These are phyloP conservation scores for Thraustochytrium striatum DNA, from an alignment of 352 stramenopile species.

Conservation along the genomic window DNA sequence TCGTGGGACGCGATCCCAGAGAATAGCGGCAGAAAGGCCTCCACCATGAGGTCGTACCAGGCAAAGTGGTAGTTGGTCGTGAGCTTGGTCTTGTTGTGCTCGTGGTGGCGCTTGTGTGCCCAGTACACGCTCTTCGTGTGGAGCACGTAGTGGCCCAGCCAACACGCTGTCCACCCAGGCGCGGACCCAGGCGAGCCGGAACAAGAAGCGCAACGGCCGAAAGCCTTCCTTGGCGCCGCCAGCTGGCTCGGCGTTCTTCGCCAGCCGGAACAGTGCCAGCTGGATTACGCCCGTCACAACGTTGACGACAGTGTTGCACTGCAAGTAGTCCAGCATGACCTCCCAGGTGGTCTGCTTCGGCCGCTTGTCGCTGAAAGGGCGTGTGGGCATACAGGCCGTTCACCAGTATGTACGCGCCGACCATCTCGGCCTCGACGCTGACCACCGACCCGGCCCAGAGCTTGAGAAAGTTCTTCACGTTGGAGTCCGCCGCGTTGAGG, in stretches of 20 bases:
- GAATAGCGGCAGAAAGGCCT: constrained; percentile 22
- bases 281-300: neutral
- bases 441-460: neutral
- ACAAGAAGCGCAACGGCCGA: constrained; percentile 15
- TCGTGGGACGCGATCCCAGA: neutral
- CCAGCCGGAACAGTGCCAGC: neutral
- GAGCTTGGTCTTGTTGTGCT: constrained; percentile 37
- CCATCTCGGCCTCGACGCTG: constrained; percentile 1
- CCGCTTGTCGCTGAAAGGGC: constrained; percentile 44
- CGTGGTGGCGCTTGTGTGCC: constrained; percentile 26
- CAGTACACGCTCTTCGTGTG: constrained; percentile 38
- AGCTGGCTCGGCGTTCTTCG: neutral
- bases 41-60: constrained; percentile 25
- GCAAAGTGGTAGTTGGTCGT: constrained; percentile 50
- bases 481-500: neutral
- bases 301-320: constrained; percentile 40
- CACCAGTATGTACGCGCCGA: constrained; percentile 4
- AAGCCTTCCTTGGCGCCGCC: neutral
- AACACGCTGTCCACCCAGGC: constrained; percentile 5
- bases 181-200: neutral
- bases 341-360: constrained; percentile 23
- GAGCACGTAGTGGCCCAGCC: constrained; percentile 6
- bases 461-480: constrained; percentile 10
- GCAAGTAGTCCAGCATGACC: constrained; percentile 35
- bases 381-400: constrained; percentile 43